Evolutionary conservation across 176 grass and related monocot species (phyloP), one percentile per base, ranked within the genome.

Genomic region (Triticum monococcum): DNA sequence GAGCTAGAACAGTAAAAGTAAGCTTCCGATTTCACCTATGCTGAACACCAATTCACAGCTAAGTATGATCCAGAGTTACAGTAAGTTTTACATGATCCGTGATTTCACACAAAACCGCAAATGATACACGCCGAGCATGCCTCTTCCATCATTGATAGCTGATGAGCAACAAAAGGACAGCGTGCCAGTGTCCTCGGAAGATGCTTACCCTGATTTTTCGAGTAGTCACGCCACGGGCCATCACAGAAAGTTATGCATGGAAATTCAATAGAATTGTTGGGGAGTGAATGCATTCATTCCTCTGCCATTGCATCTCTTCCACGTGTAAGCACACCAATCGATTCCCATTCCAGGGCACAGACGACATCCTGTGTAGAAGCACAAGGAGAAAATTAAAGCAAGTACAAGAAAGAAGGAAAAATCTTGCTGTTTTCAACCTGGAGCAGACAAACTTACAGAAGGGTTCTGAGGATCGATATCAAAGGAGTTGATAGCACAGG

Each of bases 401-500:
- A 40, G 69, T 72, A 30, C 31, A 46, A 28, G 7, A 67, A 89
- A 38, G 17, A 35, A 72, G 28, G 28, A 41, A 70, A 3, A 1
- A 13, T 9, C 10, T 74, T 75, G 1, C 28, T 67, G 10, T 23
- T 52, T 12, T 70, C 24, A 43, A 61, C 12, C 4, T 68, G 10
- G 79, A 38, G 48, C 57, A 84, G 60, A 54, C 18, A 30, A 79
- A 89, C 86, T 90, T 95, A 98, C 96, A 77, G 91, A 94, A 57
- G 93, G 96, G 69, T 95, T 94, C 76, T 96, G 86, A 78, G 90
- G 91, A 87, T 95, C 96, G 73, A 98, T 92, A 65, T 98, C 96
- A 80, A 98, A 96, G 75, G 93, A 86, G 87, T 98, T 98, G 79
- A 98, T 94, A 26, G 96, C 91, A 64, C 93, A 98, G 0, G 84